A percentile compares a stretch with the other conserved stretches of the same genome.
These are phyloP conservation scores for Prunus padus DNA, from an alignment of 306 rosid genomes.

Conservation along the genomic window DNA sequence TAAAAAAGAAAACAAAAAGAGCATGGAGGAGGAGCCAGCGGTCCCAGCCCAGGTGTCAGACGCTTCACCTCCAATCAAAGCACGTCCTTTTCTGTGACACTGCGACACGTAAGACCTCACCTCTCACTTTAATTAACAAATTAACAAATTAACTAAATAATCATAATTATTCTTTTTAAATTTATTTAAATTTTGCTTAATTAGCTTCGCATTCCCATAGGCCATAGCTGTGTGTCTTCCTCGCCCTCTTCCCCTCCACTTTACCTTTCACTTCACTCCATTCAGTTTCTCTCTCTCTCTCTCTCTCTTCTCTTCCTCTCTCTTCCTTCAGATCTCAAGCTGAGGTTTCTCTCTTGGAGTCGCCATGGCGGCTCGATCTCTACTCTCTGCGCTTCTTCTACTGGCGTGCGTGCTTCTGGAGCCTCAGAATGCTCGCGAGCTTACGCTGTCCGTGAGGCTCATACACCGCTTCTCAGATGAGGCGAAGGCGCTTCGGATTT, in stretches of 20 bases:
- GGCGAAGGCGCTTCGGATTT: constrained; percentile 40
- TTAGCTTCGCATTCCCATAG: background rate
- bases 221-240: background rate
- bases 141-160: no score
- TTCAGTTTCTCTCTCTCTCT: constrained; percentile 1
- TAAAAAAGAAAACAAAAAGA: no score
- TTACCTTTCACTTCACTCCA: constrained; percentile 1
- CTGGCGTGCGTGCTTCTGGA: constrained; percentile 15
- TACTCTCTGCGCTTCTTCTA: constrained; percentile 27
- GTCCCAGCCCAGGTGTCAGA: no score
- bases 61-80: no score
- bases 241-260: constrained; percentile 9
- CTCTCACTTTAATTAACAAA: no score
- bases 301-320: constrained; percentile 2
- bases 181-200: background rate
- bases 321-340: constrained; percentile 19
- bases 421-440: constrained; percentile 36
- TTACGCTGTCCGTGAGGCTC: constrained; percentile 46
- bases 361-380: constrained; percentile 46
- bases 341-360: background rate
- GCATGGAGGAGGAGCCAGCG: no score
- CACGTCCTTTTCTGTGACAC: no score
- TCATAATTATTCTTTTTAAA: no score
- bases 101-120: no score
- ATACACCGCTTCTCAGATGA: constrained; percentile 81